phyloP scores from a whole-genome alignment of 2,329 filamentous ascomycete species.

The Seiridium cupressi region DNA sequence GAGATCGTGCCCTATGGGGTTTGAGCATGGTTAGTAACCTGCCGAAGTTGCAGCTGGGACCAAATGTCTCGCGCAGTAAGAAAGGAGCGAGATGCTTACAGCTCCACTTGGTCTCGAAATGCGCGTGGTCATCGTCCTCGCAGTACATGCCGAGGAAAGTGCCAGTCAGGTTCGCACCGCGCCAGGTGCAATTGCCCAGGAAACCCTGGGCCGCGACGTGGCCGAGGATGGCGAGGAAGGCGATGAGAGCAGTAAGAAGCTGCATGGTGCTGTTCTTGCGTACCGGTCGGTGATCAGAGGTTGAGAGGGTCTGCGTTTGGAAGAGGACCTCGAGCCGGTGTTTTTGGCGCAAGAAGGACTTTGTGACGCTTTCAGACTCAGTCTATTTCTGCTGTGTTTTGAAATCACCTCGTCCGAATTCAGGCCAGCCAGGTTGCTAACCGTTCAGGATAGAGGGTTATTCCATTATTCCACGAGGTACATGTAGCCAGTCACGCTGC shows the following conservation, averaged over 20 bases:
- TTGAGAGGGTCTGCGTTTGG: too few species aligned
- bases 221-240: constrained; percentile 11
- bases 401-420: too few species aligned
- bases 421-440: too few species aligned
- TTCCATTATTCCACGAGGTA: too few species aligned
- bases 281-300: not conserved
- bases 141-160: constrained; percentile 37
- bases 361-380: too few species aligned
- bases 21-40: too few species aligned
- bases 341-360: too few species aligned
- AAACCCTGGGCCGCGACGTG: constrained; percentile 32
- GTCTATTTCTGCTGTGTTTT: too few species aligned
- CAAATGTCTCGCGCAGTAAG: not conserved
- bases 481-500: too few species aligned
- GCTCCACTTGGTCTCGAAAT: constrained; percentile 38
- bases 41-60: too few species aligned
- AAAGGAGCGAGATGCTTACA: constrained; percentile 23
- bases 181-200: constrained; percentile 33
- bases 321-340: too few species aligned
- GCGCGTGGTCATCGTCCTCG: constrained; percentile 31
- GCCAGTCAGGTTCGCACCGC: constrained; percentile 28
- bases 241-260: constrained; percentile 9
- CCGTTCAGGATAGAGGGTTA: too few species aligned
- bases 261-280: not conserved
- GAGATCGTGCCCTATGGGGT: constrained; percentile 32